Conservation (phyloP, 768 basidiomycete genomes). For the Paxillus rubicundulus region DNA sequence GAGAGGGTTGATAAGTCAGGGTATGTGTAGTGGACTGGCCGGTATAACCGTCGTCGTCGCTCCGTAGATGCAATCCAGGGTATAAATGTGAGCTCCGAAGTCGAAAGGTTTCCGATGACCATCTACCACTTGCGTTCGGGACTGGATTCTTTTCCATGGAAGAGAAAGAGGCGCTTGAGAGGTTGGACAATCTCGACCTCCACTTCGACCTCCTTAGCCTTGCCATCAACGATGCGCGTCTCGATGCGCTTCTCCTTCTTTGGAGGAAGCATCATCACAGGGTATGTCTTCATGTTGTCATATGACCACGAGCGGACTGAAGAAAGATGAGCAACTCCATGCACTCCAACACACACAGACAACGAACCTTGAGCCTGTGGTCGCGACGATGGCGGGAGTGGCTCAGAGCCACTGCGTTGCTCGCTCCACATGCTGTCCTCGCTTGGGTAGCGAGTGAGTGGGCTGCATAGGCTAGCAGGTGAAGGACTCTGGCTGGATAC, state of each 20-base stretch:
- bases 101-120: slow-evolving; percentile 9
- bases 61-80: slow-evolving; percentile 27
- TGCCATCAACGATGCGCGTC: slow-evolving; percentile 46
- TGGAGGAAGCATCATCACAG: slow-evolving; percentile 48
- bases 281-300: slow-evolving; percentile 68
- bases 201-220: slow-evolving; percentile 50
- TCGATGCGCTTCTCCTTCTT: slow-evolving; percentile 53
- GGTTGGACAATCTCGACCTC: slow-evolving; percentile 54
- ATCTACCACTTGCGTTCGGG: slow-evolving; percentile 28
- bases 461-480: slow-evolving; percentile 32
- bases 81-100: slow-evolving; percentile 24
- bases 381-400: slow-evolving; percentile 30
- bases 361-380: slow-evolving; percentile 54
- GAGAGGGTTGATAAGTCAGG: slow-evolving; percentile 33
- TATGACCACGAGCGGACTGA: slow-evolving; percentile 75
- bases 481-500: slow-evolving; percentile 33
- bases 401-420: slow-evolving; percentile 20
- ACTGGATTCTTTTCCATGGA: slow-evolving; percentile 46
- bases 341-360: neutral
- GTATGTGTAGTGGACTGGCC: slow-evolving; percentile 32
- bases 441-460: slow-evolving; percentile 40
- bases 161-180: slow-evolving; percentile 68
- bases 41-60: slow-evolving; percentile 31
- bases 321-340: slow-evolving; percentile 7
- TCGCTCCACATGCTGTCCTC: slow-evolving; percentile 33